A percentile compares a stretch with the other conserved stretches of the same genome.
phyloP scores from a whole-genome alignment of 768 basidiomycete genomes.

The Lentinus brumalis region DNA sequence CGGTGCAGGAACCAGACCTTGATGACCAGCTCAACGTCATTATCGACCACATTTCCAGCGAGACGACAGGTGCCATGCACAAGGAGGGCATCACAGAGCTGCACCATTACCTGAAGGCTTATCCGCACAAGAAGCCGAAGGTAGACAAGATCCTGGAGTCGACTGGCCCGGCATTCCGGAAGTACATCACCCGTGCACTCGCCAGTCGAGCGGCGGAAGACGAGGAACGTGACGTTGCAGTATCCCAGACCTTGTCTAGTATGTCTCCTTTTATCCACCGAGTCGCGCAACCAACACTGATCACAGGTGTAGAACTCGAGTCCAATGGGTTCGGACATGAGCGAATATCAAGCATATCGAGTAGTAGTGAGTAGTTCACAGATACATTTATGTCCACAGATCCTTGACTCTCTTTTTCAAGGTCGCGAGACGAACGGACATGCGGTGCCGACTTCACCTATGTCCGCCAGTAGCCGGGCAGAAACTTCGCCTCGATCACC shows the following conservation, averaged over 20 bases:
- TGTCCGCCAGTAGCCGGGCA: slow-evolving; percentile 15
- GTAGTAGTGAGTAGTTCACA: slow-evolving; percentile 22
- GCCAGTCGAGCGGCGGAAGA: slow-evolving; percentile 89
- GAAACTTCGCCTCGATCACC: slow-evolving; percentile 34
- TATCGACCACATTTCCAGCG: slow-evolving; percentile 85
- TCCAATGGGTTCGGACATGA: slow-evolving; percentile 52
- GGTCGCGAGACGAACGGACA: slow-evolving; percentile 12
- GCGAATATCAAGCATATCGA: slow-evolving; percentile 31
- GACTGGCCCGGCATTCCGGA: slow-evolving; percentile 87
- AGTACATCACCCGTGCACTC: slow-evolving; percentile 86
- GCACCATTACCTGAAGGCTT: slow-evolving; percentile 89
- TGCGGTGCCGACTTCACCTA: slow-evolving; percentile 22
- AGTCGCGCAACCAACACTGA: neutral
- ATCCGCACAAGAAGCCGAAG: slow-evolving; percentile 79
- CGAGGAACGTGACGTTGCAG: slow-evolving; percentile 74
- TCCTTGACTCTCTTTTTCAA: neutral
- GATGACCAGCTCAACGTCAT: slow-evolving; percentile 82
- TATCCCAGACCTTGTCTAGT: slow-evolving; percentile 86
- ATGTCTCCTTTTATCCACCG: slow-evolving; percentile 29
- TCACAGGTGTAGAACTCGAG: slow-evolving; percentile 55
- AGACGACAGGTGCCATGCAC: slow-evolving; percentile 85
- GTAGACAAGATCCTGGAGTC: slow-evolving; percentile 89
- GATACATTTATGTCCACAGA: neutral
- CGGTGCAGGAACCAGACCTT: slow-evolving; percentile 82
- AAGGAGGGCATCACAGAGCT: slow-evolving; percentile 95